phyloP scores from a whole-genome alignment of 2,329 filamentous ascomycete genomes.

The Epichloe aotearoae region DNA sequence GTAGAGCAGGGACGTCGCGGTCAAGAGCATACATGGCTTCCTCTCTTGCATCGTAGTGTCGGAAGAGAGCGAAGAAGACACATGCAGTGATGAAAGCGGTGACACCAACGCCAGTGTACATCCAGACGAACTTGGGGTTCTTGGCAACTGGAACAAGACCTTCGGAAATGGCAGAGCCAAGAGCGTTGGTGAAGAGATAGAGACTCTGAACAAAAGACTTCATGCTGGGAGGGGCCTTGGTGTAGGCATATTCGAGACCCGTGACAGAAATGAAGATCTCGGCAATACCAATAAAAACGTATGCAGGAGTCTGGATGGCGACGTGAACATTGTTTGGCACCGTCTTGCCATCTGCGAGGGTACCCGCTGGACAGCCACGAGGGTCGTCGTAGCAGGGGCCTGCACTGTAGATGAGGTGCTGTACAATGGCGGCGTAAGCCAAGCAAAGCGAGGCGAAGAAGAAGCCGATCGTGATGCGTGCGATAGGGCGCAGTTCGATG shows the following conservation, averaged over 20 bases:
- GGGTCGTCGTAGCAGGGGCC: constrained; percentile 37
- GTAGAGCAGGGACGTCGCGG: constrained; percentile 17
- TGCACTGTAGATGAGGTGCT: constrained; percentile 44
- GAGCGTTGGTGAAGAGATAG: constrained; percentile 47
- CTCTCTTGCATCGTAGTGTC: constrained; percentile 24
- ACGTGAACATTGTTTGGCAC: constrained; percentile 36
- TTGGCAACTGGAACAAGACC: constrained; percentile 45
- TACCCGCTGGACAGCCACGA: constrained; percentile 22
- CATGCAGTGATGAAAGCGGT: constrained; percentile 34
- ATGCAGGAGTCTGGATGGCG: constrained; percentile 39
- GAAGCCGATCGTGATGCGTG: constrained; percentile 53
- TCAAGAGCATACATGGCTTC: constrained; percentile 27
- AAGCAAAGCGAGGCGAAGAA: constrained; percentile 39
- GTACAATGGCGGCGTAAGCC: constrained; percentile 44
- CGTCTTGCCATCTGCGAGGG: constrained; percentile 13
- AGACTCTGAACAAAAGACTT: constrained; percentile 46
- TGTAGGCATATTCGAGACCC: constrained; percentile 59
- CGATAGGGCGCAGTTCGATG: constrained; percentile 51
- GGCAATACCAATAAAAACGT: constrained; percentile 42
- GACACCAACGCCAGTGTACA: constrained; percentile 46
- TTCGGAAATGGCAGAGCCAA: constrained; percentile 46
- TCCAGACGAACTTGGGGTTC: constrained; percentile 54
- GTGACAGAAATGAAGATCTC: constrained; percentile 56
- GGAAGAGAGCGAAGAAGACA: constrained; percentile 35
- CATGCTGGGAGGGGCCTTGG: constrained; percentile 58